Evolutionary conservation across 148 eudicot genomes (phyloP), one percentile per base, ranked within the genome.

Genomic region (Dysphania ambrosioides): DNA sequence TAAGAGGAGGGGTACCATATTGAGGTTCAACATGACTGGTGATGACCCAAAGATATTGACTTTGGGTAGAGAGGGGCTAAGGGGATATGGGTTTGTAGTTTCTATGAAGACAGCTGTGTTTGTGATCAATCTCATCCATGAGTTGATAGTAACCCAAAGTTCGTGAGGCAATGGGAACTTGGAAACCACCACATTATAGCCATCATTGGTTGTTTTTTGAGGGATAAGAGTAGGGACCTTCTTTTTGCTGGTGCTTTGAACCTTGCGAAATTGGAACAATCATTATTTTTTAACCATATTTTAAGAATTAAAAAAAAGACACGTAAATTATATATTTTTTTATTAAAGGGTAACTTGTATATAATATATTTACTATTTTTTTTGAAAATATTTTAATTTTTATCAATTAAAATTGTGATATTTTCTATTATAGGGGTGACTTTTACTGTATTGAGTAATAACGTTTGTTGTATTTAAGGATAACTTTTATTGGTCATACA

Each of bases 191-290:
- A 49, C 42, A 59, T 59, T 34, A 35, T 30, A 8, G 66, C 75
- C 49, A 58, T 72, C 34, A 72, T 58, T 70, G 35, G 6, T 58
- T 53, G 38, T 56, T 35, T 30, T 26, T 41, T 23, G n/a, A 27
- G 26, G 10, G 76, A 73, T 73, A 60, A 73, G 76, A 42, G 68
- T 73, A 42, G 76, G 76, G 76, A 73, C 76, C 27, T 4, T 16
- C 27, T 30, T 47, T n/a, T n/a, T n/a, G 47, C 2, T 56, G 68
- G 69, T 61, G 30, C 59, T 73, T 73, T 73, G 68, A 61, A 62
- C 56, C 68, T 62, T 62, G n/a, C n/a, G n/a, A n/a, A n/a, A n/a
- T n/a, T n/a, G 68, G 4, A 73, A 71, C 44, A 71, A 71, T 71
- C 63, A 55, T 56, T 71, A 5, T n/a, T 57, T 47, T 47, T 47